These are phyloP conservation scores for Triticum monococcum DNA, from an alignment of 176 grass and related monocot genomes.

Conservation along the genomic window DNA sequence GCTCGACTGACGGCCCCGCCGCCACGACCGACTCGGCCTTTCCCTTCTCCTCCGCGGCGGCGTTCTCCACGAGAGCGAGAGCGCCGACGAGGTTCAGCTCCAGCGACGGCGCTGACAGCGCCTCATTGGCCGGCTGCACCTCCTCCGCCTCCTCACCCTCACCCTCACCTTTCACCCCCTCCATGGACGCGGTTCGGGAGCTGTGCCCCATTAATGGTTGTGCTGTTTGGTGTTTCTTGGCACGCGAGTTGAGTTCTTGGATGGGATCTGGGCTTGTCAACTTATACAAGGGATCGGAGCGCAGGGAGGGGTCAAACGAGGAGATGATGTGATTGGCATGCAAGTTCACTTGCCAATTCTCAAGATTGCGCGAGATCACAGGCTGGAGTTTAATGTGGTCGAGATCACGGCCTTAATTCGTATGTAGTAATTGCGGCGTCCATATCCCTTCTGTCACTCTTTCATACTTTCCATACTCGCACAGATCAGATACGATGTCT, in stretches of 20 bases:
- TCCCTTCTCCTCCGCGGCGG: neutral
- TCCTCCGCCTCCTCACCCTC: neutral
- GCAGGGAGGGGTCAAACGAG: too few relatives aligned
- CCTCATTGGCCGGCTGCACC: neutral
- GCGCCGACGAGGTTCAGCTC: neutral
- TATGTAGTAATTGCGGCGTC: conserved; percentile 6
- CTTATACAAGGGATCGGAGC: conserved; percentile 23
- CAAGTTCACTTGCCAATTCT: conserved; percentile 33
- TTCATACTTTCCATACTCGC: conserved; percentile 20
- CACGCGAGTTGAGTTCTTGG: conserved; percentile 17
- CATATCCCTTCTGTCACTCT: neutral
- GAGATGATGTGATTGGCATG: conserved; percentile 12
- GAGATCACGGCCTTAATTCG: conserved; percentile 23
- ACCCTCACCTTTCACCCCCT: neutral
- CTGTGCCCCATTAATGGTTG: neutral
- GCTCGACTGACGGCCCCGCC: neutral
- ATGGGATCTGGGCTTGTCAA: neutral
- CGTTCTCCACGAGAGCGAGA: neutral
- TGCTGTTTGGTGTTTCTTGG: neutral
- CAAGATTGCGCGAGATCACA: conserved; percentile 29
- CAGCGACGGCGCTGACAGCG: neutral
- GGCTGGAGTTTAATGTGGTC: conserved; percentile 24
- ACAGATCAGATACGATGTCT: neutral
- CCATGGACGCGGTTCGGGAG: neutral
- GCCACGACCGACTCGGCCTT: too few relatives aligned